Evolutionary conservation across 179 eudicot species (phyloP).

Genomic region (Carnegiea gigantea): DNA sequence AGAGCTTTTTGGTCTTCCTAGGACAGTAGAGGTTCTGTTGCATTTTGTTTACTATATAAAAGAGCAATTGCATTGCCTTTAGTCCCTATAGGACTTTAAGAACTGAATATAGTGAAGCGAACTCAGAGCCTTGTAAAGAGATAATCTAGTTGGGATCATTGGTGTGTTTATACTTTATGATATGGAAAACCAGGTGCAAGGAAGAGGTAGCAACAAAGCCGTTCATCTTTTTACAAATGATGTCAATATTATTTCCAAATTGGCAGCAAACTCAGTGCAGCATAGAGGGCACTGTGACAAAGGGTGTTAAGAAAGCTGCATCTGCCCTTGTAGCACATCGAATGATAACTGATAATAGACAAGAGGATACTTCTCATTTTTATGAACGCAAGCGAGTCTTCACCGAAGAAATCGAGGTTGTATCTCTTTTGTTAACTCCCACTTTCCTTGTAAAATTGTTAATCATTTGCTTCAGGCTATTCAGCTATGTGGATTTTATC

Average conservation of each 20-base stretch:
- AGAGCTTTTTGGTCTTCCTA: background rate
- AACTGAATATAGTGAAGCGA: background rate
- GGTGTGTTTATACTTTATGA: background rate
- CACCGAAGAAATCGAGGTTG: background rate
- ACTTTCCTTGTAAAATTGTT: background rate
- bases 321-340: background rate
- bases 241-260: background rate
- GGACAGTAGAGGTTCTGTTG: background rate
- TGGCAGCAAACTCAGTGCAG: background rate
- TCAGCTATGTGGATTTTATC: background rate
- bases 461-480: background rate
- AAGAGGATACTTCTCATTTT: background rate
- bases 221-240: background rate
- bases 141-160: slow-evolving; percentile 3
- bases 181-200: background rate
- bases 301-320: background rate
- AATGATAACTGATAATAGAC: background rate
- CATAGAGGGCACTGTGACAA: background rate
- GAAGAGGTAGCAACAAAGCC: background rate
- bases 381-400: background rate
- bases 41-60: no score
- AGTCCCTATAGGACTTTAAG: background rate
- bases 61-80: background rate
- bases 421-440: background rate
- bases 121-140: background rate